Evolutionary conservation across 257 asterid genomes (phyloP), one percentile per base, ranked within the genome.

Genomic region (Mitragyna speciosa): DNA sequence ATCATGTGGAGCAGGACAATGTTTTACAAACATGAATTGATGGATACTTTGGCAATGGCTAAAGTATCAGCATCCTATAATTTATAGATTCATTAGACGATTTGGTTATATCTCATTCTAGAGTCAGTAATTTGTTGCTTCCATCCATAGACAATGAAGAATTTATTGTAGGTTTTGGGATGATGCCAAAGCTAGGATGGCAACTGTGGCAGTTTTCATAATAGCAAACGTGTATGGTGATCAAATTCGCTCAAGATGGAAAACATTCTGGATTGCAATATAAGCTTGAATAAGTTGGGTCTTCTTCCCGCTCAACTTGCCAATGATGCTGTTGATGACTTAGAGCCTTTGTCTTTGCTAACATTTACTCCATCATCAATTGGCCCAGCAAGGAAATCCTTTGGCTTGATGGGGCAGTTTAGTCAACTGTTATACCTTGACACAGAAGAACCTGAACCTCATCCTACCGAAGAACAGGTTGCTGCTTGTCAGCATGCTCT

Each of bases 291-390:
- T 65, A 93, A 85, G 82, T 81, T 89, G 48, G 97, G 96, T 68
- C 96, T 95, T 86, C 98, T 93, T 87, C 97, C 99, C 39, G 86
- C 96, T 71, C 96, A 96, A 80, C 90, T 92, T 79, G 93, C 95
- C 45, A 91, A 86, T 70, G 97, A 95, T 84, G 97, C 96, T 74
- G 89, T 91, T 76, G 94, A 92, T 82, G 93, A 92, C 66, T 70
- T 85, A 83, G 97, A 92, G 72, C 33, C 89, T 52, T 83, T 87
- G 58, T n/a, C n/a, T n/a, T n/a, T n/a, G n/a, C n/a, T n/a, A 15
- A 79, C 85, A 64, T 41, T 92, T 76, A 89, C 78, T 75, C 82
- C 72, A 48, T 89, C 83, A 58, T 77, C 91, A 73, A 70, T 81
- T 43, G 80, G 76, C 81, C 88, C 93, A n/a, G 71, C 96, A 54